These are phyloP conservation scores for Boletus rubescentipes DNA, from an alignment of 768 basidiomycete species.

Conservation along the genomic window DNA sequence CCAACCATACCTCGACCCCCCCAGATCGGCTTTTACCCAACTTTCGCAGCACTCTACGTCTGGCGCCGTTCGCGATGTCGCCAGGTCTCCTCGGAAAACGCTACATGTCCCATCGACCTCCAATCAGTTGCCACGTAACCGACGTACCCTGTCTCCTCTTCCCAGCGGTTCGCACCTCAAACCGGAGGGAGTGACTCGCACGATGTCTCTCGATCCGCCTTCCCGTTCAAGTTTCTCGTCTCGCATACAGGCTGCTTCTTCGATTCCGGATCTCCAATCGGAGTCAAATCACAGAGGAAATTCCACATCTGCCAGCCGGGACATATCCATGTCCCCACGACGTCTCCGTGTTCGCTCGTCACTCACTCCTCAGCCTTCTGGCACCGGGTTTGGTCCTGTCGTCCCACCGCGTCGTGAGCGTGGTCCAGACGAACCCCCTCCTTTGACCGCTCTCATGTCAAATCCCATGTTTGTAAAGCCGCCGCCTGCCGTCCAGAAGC, in stretches of 20 bases:
- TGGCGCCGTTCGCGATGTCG: constrained; percentile 21
- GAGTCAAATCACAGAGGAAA: constrained; percentile 20
- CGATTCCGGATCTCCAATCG: constrained; percentile 35
- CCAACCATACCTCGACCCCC: constrained; percentile 55
- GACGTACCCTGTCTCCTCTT: constrained; percentile 45
- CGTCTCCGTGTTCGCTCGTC: constrained; percentile 59
- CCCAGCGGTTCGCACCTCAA: constrained; percentile 34
- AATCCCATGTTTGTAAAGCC: constrained; percentile 72
- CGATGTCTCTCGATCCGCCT: constrained; percentile 75
- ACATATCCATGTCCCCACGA: constrained; percentile 48
- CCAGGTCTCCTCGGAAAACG: constrained; percentile 31
- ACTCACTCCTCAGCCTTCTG: constrained; percentile 65
- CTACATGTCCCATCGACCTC: constrained; percentile 32
- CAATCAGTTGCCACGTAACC: constrained; percentile 34
- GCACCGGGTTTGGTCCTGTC: constrained; percentile 42
- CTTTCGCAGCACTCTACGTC: constrained; percentile 21
- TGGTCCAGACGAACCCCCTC: constrained; percentile 68
- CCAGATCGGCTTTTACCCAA: constrained; percentile 41
- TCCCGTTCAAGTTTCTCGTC: constrained; percentile 23
- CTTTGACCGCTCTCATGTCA: constrained; percentile 55
- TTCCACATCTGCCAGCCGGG: constrained; percentile 31
- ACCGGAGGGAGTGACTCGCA: constrained; percentile 44
- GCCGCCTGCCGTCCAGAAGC: constrained; percentile 38
- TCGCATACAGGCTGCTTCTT: constrained; percentile 28
- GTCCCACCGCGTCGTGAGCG: constrained; percentile 40